Evolutionary conservation across 352 stramenopile species (phyloP).

Genomic region (Blastocystis sp.): DNA sequence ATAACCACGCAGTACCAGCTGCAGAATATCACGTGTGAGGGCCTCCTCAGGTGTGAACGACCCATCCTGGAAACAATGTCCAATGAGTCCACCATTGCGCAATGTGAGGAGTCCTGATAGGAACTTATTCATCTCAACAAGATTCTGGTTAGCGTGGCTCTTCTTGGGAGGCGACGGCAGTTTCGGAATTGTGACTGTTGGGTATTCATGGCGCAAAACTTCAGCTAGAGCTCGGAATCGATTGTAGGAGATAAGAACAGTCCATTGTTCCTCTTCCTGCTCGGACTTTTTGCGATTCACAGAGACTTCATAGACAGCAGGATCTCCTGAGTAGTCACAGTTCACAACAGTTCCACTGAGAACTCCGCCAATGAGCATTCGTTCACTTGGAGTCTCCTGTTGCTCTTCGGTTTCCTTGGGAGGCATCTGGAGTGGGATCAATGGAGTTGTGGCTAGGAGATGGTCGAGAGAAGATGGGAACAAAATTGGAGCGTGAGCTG

Average conservation of each 20-base stretch:
- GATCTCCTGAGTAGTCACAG: not conserved
- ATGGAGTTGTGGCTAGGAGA: not conserved
- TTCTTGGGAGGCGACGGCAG: slow-evolving; percentile 17
- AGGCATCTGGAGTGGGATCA: not conserved
- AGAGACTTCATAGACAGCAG: not conserved
- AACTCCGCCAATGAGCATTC: slow-evolving; percentile 23
- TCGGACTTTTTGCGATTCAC: not conserved
- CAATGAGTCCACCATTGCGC: slow-evolving; percentile 1
- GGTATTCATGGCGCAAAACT: slow-evolving; percentile 2
- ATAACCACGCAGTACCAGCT: slow-evolving; percentile 30
- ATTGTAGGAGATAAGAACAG: not conserved
- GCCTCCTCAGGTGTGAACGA: not conserved
- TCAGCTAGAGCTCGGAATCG: slow-evolving; percentile 3
- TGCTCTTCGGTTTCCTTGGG: not conserved
- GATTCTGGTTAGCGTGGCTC: not conserved
- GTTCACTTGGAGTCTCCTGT: not conserved
- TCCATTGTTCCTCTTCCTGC: not conserved
- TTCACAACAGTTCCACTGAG: not conserved
- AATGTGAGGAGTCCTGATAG: slow-evolving; percentile 12
- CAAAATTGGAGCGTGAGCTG: not conserved
- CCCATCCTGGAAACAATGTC: not conserved
- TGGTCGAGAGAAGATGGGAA: slow-evolving; percentile 3
- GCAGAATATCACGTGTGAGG: slow-evolving; percentile 6
- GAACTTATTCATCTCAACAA: not conserved
- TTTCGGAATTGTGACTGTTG: not conserved